phyloP scores from a whole-genome alignment of 1,284 basidiomycete genomes.

The Austroboletus olivaceoglutinosus region DNA sequence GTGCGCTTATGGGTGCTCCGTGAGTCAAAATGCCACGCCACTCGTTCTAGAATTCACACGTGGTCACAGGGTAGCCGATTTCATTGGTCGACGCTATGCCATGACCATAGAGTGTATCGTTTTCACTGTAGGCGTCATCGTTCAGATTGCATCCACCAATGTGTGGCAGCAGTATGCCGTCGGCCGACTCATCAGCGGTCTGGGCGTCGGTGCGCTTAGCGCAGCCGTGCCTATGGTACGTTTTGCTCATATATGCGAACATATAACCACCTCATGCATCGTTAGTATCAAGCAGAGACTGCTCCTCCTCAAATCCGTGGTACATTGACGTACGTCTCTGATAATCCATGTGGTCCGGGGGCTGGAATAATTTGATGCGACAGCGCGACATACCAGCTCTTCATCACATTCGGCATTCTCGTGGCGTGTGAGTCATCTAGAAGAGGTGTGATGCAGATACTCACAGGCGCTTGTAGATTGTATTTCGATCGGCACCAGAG shows the following conservation, averaged over 20 bases:
- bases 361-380: not conserved
- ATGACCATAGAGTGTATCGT: slow-evolving; percentile 68
- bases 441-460: too few relatives aligned
- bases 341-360: not conserved
- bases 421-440: slow-evolving; percentile 54
- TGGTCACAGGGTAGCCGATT: slow-evolving; percentile 55
- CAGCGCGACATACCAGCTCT: slow-evolving; percentile 63
- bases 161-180: slow-evolving; percentile 67
- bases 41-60: not conserved
- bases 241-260: not conserved
- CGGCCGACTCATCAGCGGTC: slow-evolving; percentile 66
- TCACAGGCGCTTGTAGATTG: slow-evolving; percentile 40
- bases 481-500: slow-evolving; percentile 57
- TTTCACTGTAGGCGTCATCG: slow-evolving; percentile 69
- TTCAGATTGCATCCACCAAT: slow-evolving; percentile 51
- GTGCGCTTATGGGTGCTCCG: slow-evolving; percentile 61
- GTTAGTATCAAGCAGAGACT: slow-evolving; percentile 69
- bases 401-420: slow-evolving; percentile 77
- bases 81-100: slow-evolving; percentile 65
- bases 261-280: not conserved
- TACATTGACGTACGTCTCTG: slow-evolving; percentile 49
- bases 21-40: slow-evolving; percentile 30
- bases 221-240: slow-evolving; percentile 71
- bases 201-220: slow-evolving; percentile 70
- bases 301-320: slow-evolving; percentile 78